A percentile compares a stretch with the other conserved stretches of the same genome.
Conservation (phyloP, 805 yeast genomes). For the Lachancea meyersii region DNA sequence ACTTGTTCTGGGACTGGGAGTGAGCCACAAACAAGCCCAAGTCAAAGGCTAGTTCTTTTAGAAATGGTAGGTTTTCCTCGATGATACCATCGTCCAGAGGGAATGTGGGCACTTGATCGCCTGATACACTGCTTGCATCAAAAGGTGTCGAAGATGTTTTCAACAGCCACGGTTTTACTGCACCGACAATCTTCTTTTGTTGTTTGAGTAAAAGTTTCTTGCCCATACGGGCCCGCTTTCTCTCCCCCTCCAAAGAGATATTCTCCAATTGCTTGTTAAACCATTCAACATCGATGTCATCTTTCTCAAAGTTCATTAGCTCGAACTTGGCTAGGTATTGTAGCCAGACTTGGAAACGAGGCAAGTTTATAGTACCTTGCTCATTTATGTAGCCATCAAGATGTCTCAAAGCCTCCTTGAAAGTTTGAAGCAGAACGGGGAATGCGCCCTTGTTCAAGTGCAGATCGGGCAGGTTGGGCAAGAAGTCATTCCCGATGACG, state of each 20-base stretch:
- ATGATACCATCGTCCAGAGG: constrained; percentile 37
- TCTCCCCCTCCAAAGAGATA: constrained; percentile 66
- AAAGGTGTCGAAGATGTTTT: constrained; percentile 30
- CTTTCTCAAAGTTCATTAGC: constrained; percentile 75
- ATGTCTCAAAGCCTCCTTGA: constrained; percentile 68
- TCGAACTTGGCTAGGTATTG: constrained; percentile 74
- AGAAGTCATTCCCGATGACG: constrained; percentile 95
- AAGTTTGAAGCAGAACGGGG: constrained; percentile 83
- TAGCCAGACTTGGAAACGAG: constrained; percentile 69
- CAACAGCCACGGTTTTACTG: constrained; percentile 43
- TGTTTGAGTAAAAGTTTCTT: constrained; percentile 59
- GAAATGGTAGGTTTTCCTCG: constrained; percentile 47
- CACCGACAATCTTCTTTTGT: constrained; percentile 68
- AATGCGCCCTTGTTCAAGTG: constrained; percentile 94
- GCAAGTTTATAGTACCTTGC: constrained; percentile 71
- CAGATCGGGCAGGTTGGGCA: constrained; percentile 92
- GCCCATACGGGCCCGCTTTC: constrained; percentile 58
- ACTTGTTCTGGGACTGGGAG: constrained; percentile 49
- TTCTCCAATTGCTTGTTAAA: constrained; percentile 79
- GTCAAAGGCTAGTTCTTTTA: constrained; percentile 60
- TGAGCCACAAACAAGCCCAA: constrained; percentile 62
- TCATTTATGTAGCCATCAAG: constrained; percentile 82
- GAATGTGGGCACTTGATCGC: constrained; percentile 42
- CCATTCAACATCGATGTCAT: constrained; percentile 84
- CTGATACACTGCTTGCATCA: constrained; percentile 23